Evolutionary conservation across 768 basidiomycete species (phyloP).

Genomic region (Pisolithus albus): DNA sequence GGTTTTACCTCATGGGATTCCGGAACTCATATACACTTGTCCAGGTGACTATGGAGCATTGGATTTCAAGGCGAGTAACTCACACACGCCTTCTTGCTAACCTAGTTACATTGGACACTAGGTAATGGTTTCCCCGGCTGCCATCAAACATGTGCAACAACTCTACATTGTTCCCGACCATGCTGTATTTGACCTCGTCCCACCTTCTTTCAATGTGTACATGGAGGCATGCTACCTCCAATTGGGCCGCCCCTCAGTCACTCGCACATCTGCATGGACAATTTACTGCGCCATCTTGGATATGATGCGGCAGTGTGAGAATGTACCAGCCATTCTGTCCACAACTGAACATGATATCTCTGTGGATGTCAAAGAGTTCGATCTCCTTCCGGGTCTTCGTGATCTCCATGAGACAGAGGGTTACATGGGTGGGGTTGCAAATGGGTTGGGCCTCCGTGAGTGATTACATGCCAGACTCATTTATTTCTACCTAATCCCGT

Average conservation of each 20-base stretch:
- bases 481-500: not conserved
- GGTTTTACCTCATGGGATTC: too few relatives aligned
- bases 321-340: not conserved
- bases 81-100: too few relatives aligned
- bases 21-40: too few relatives aligned
- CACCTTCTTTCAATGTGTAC: constrained; percentile 21
- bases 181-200: constrained; percentile 30
- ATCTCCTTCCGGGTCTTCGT: not conserved
- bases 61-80: too few relatives aligned
- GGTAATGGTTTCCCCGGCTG: constrained; percentile 12
- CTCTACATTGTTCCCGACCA: constrained; percentile 29
- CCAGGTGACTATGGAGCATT: too few relatives aligned
- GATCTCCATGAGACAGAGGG: not conserved
- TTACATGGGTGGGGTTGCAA: not conserved
- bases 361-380: not conserved
- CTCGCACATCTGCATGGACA: constrained; percentile 19
- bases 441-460: not conserved
- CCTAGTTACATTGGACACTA: not conserved
- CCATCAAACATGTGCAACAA: constrained; percentile 13
- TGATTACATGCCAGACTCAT: not conserved
- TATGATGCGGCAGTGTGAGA: not conserved
- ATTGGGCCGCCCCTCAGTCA: constrained; percentile 18
- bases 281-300: constrained; percentile 4
- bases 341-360: not conserved
- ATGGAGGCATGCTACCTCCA: constrained; percentile 11